Conservation (phyloP, 768 basidiomycete species). For the Lactifluus echinatus region DNA sequence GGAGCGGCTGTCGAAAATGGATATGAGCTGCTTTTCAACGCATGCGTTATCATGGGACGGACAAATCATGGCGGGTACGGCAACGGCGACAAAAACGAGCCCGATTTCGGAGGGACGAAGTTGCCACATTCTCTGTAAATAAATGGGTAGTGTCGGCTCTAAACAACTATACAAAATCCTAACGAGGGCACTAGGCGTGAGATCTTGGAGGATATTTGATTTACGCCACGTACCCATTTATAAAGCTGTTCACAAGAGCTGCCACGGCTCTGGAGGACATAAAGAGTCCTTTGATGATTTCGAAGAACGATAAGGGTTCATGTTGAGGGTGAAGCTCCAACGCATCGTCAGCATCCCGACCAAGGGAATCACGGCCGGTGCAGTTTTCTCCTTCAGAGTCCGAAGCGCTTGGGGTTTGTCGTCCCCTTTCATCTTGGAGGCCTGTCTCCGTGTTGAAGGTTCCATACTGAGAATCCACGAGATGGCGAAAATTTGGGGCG, state of each 20-base stretch:
- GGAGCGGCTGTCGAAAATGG: slow-evolving; percentile 38
- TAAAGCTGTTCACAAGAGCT: slow-evolving; percentile 25
- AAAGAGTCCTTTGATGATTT: slow-evolving; percentile 22
- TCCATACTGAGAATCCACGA: background rate
- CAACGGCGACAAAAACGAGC: slow-evolving; percentile 55
- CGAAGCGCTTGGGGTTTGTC: background rate
- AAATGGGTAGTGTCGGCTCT: slow-evolving; percentile 32
- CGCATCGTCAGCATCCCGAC: background rate
- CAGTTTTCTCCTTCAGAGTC: background rate
- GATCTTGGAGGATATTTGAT: background rate
- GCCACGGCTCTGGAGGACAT: slow-evolving; percentile 25
- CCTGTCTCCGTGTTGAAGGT: background rate
- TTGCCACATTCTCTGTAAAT: slow-evolving; percentile 28
- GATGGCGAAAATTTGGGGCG: background rate
- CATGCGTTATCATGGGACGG: slow-evolving; percentile 22
- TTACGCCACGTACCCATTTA: slow-evolving; percentile 29
- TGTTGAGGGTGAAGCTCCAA: background rate
- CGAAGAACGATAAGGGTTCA: slow-evolving; percentile 9
- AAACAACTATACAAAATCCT: slow-evolving; percentile 25
- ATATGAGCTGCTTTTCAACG: background rate
- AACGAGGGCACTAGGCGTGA: background rate
- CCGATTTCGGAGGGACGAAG: slow-evolving; percentile 40
- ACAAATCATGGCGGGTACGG: slow-evolving; percentile 61
- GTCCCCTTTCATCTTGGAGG: background rate
- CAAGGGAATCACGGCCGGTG: background rate